Base-by-base conservation (phyloP, 305 asterid species). In the Fraxinus velutina region DNA sequence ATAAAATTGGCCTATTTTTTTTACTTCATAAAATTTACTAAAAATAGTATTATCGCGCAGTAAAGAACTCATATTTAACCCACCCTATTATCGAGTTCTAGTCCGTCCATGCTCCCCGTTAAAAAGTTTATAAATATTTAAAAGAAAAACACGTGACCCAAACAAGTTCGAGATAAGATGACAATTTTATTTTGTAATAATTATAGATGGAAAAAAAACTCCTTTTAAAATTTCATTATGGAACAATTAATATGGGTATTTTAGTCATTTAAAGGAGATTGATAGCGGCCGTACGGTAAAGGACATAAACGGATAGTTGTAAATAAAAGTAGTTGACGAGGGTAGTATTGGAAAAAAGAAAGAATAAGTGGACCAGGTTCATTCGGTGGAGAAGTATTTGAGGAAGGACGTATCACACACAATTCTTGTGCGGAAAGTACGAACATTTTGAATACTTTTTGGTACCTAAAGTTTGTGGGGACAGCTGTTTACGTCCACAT, bases 321-420 rank as follows among this genome's bases (percentile, higher is more conserved):
- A 83, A 78, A 75, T 36, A 72, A 68, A 33, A 19, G 79, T 55
- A 50, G 79, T 52, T 27, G 85, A 79, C 10, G 83, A 83, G 94
- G 95, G 91, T 13, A 85, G 7, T 64, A 80, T 72, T 78, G 94
- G 89, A 57, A 80, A 66, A 9, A 5, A 17, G 82, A 33, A 39
- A 32, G 90, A 75, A 80, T 78, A 83, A 71, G 86, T 33, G 57
- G 89, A 85, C 85, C 70, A 29, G 13, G 17, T 73, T 87, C 80
- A 91, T 89, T 88, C 85, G 94, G 98, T 89, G 98, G 88, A 92
- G 96, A 83, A 79, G 83, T 82, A 94, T 91, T 83, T 84, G 95
- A 91, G 98, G 97, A 83, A 90, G 96, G 95, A 93, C 96, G 64
- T 79, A 90, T 83, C 84, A 78, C 78, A 73, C 32, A 77, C 33